Base-by-base conservation (phyloP, 2,329 filamentous ascomycete species). In the Claviceps monticola region DNA sequence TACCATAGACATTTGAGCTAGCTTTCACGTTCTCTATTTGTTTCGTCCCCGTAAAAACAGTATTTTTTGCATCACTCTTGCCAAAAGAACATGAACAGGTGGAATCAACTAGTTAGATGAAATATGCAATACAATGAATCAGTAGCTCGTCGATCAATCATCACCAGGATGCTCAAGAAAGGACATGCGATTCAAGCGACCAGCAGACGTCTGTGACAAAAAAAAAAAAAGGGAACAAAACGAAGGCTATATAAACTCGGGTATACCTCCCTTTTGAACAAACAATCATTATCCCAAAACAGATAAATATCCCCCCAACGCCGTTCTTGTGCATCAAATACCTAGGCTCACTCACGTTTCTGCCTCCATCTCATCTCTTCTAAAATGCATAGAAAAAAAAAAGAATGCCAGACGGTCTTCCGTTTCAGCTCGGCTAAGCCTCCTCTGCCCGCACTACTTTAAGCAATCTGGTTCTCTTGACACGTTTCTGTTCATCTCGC, bases 401-500 rank as follows among this genome's bases (percentile, higher is more conserved):
- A 29, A 29, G 11, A 9, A 34, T 11, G 29, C 29, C 29, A 34
- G 29, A 29, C 4, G 29, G 9, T 29, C 29, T 29, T 29, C 29
- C 29, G 29, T 34, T 34, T 11, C 29, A 11, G 29, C 29, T 34
- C 29, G 3, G 29, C 29, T 34, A 34, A 34, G 29, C 29, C 29
- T 34, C 29, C 5, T 52, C 50, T 5, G 48, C 54, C 55, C 69
- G 63, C 9, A 70, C 67, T n/a, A 71, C 67, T 57, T 63, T 65
- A 49, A 71, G 60, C 58, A 65, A 64, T 53, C 63, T 64, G 48
- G 71, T 66, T 45, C 71, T 64, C 61, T 73, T 72, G 52, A 66
- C 65, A 56, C 68, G 70, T 60, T 69, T 66, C 64, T 69, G 67
- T 54, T 70, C 68, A 53, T 77, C 73, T 48, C 71, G 69, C 5